These are phyloP conservation scores for Globisporangium nodosum DNA, from an alignment of 352 stramenopile species.

Conservation along the genomic window DNA sequence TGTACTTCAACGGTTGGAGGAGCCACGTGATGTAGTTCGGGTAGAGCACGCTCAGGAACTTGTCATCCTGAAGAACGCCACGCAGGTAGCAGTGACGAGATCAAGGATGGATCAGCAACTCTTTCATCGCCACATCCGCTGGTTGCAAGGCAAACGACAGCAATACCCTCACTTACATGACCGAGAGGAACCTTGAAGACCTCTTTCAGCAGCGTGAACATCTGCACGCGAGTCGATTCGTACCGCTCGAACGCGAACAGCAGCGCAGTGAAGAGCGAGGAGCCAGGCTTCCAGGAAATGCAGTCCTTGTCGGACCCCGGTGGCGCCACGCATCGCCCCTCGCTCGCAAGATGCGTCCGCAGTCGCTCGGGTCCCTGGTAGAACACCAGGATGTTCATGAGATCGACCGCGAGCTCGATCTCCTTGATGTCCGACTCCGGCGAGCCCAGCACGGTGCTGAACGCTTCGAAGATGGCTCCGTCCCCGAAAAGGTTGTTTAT, in stretches of 20 bases:
- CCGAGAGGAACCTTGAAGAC: slow-evolving; percentile 68
- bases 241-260: slow-evolving; percentile 64
- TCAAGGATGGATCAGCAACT: background rate
- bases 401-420: slow-evolving; percentile 49
- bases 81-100: background rate
- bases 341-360: slow-evolving; percentile 53
- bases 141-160: background rate
- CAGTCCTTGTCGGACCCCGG: slow-evolving; percentile 56
- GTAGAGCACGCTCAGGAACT: slow-evolving; percentile 83
- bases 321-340: slow-evolving; percentile 62
- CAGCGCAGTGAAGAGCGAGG: slow-evolving; percentile 68
- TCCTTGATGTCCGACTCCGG: slow-evolving; percentile 38
- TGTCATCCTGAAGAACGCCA: slow-evolving; percentile 52
- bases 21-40: slow-evolving; percentile 86
- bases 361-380: slow-evolving; percentile 67
- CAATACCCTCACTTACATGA: slow-evolving; percentile 29
- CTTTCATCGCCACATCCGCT: background rate
- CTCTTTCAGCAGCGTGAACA: slow-evolving; percentile 63
- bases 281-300: slow-evolving; percentile 54
- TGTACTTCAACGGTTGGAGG: slow-evolving; percentile 74
- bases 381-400: slow-evolving; percentile 65
- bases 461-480: slow-evolving; percentile 51
- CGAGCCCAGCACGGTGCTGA: slow-evolving; percentile 42
- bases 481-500: slow-evolving; percentile 67
- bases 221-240: slow-evolving; percentile 52